Evolutionary conservation across 306 rosid genomes (phyloP).

Genomic region (Gastrolobium villosum): DNA sequence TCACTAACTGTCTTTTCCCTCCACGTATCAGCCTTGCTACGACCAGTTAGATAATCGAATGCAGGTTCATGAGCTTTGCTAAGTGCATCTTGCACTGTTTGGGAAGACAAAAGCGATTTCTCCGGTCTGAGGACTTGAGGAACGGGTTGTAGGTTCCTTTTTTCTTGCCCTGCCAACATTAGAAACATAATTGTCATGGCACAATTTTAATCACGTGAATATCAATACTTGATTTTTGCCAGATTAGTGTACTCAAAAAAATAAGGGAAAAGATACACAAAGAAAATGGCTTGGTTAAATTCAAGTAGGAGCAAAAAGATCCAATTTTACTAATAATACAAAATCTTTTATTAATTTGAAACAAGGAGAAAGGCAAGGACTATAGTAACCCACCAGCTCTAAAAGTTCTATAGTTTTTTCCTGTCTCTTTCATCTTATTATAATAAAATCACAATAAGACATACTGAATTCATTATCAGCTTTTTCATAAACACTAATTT

Average conservation of each 20-base stretch:
- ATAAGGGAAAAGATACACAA: neutral
- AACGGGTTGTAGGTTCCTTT: slow-evolving; percentile 56
- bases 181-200: slow-evolving; percentile 6
- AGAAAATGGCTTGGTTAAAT: slow-evolving; percentile 8
- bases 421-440: slow-evolving; percentile 12
- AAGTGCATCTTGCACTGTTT: slow-evolving; percentile 59
- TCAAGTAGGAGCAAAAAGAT: slow-evolving; percentile 19
- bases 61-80: slow-evolving; percentile 62
- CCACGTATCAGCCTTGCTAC: slow-evolving; percentile 60
- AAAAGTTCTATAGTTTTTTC: slow-evolving; percentile 20
- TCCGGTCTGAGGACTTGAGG: slow-evolving; percentile 66
- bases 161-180: slow-evolving; percentile 67
- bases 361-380: neutral
- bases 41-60: slow-evolving; percentile 55
- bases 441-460: neutral
- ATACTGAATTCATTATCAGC: neutral
- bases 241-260: neutral
- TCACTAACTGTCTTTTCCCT: slow-evolving; percentile 66
- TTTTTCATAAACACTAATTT: slow-evolving; percentile 28
- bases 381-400: slow-evolving; percentile 26
- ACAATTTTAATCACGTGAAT: slow-evolving; percentile 17
- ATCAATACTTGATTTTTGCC: neutral
- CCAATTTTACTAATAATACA: neutral
- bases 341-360: neutral
- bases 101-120: slow-evolving; percentile 58